Evolutionary conservation across 306 rosid genomes (phyloP).

Genomic region (Crotalaria pallida): DNA sequence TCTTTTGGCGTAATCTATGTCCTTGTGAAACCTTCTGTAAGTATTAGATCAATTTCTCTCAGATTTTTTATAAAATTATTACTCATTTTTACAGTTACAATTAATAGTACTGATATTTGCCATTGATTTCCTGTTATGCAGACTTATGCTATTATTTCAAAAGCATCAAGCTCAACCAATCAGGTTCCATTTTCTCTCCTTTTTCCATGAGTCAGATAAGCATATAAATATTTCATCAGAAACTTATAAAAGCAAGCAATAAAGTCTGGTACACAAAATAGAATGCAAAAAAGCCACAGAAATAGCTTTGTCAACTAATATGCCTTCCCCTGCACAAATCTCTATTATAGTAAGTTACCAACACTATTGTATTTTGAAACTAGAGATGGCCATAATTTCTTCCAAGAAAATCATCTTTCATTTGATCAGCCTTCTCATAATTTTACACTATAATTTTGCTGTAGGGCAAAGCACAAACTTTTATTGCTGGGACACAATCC

Average conservation of each 20-base stretch:
- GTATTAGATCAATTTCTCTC: conserved; percentile 23
- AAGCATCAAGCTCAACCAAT: conserved; percentile 62
- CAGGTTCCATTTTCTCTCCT: conserved; percentile 41
- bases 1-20: conserved; percentile 59
- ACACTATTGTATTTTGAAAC: background rate
- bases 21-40: conserved; percentile 73
- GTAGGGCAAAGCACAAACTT: conserved; percentile 79
- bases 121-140: conserved; percentile 32
- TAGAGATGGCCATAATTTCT: background rate
- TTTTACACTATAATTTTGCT: background rate
- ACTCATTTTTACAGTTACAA: background rate
- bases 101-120: conserved; percentile 6
- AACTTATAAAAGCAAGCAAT: too few species aligned
- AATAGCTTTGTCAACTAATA: background rate
- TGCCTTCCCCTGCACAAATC: background rate
- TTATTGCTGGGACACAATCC: conserved; percentile 74
- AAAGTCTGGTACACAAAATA: background rate
- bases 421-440: background rate
- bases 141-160: conserved; percentile 75
- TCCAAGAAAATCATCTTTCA: background rate
- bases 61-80: background rate
- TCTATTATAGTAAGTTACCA: too few species aligned
- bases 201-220: background rate
- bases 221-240: background rate
- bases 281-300: background rate